Conservation (phyloP, 2,329 filamentous ascomycete genomes). For the Chrysoporthe deuterocubensis region DNA sequence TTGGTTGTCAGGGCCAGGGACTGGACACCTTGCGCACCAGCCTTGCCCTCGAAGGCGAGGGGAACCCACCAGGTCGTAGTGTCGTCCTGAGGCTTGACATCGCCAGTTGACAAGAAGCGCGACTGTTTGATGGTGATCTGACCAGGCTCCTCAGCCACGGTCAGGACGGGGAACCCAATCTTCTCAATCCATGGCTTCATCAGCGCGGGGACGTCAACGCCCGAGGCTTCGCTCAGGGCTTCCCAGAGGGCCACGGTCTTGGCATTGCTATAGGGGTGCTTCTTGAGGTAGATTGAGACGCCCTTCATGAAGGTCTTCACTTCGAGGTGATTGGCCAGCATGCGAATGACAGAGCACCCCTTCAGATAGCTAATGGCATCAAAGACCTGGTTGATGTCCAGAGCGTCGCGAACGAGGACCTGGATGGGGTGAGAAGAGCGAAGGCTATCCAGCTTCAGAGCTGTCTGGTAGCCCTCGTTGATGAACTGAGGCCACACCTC, state of each 20-base stretch:
- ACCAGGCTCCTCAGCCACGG: constrained; percentile 79
- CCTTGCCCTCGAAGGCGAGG: constrained; percentile 79
- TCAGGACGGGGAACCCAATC: constrained; percentile 92
- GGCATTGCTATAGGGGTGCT: constrained; percentile 86
- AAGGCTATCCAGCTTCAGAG: constrained; percentile 86
- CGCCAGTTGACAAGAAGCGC: constrained; percentile 89
- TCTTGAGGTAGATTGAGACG: constrained; percentile 86
- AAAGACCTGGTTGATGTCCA: constrained; percentile 98
- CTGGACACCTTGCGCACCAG: constrained; percentile 64
- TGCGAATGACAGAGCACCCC: constrained; percentile 93
- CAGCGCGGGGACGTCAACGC: constrained; percentile 80
- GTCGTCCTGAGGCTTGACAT: constrained; percentile 89
- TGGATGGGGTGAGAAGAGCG: constrained; percentile 95
- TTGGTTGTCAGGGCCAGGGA: constrained; percentile 74
- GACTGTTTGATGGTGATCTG: constrained; percentile 83
- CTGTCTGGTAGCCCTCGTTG: constrained; percentile 90
- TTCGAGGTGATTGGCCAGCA: constrained; percentile 90
- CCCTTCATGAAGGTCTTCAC: constrained; percentile 88
- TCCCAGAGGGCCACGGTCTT: constrained; percentile 91
- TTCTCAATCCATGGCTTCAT: constrained; percentile 97
- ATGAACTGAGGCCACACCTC: constrained; percentile 98
- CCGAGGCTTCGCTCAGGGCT: constrained; percentile 84
- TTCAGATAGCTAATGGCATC: constrained; percentile 97
- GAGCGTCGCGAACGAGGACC: constrained; percentile 88
- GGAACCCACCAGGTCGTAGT: constrained; percentile 96